Conservation (phyloP, 805 yeast species). For the Starmerella riodocensis region DNA sequence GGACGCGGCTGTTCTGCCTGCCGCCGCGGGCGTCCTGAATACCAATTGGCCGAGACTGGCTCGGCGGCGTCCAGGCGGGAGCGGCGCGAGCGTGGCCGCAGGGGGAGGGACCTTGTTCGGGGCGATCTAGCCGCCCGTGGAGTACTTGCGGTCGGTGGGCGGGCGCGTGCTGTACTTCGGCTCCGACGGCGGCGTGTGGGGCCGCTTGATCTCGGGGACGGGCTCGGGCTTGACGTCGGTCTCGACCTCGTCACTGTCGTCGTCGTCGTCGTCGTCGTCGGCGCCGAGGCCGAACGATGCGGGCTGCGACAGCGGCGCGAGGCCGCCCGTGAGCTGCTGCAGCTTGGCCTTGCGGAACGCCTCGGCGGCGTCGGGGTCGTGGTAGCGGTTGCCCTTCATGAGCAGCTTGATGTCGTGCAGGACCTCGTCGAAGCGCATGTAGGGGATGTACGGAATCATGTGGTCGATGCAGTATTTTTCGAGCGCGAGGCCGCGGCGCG, state of each 20-base stretch:
- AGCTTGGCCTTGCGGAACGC: constrained; percentile 15
- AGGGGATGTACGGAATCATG: constrained; percentile 32
- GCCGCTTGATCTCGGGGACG: constrained; percentile 6
- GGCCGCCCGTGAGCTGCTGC: constrained; percentile 21
- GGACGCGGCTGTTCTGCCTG: no score
- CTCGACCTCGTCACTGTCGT: constrained; percentile 13
- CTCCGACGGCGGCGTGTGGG: constrained; percentile 17
- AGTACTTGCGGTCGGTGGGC: constrained; percentile 13
- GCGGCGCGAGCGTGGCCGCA: no score
- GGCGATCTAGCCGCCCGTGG: constrained; percentile 15
- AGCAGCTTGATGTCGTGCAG: constrained; percentile 26
- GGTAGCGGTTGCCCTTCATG: constrained; percentile 23
- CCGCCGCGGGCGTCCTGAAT: no score
- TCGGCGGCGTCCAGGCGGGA: no score
- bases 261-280: constrained; percentile 13
- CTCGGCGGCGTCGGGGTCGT: constrained; percentile 21
- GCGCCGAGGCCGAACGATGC: constrained; percentile 15
- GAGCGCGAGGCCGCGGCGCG: constrained; percentile 31
- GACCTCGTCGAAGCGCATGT: constrained; percentile 32
- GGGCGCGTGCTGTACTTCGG: constrained; percentile 15
- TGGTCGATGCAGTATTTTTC: constrained; percentile 33
- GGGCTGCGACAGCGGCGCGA: constrained; percentile 17
- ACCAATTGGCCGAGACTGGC: no score
- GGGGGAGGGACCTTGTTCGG: no score
- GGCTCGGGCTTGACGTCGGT: constrained; percentile 3